Percentiles rank a stretch among this genome's conserved stretches.
These are phyloP conservation scores for Hanseniaspora hatyaiensis DNA, from an alignment of 805 yeast species.

Conservation along the genomic window DNA sequence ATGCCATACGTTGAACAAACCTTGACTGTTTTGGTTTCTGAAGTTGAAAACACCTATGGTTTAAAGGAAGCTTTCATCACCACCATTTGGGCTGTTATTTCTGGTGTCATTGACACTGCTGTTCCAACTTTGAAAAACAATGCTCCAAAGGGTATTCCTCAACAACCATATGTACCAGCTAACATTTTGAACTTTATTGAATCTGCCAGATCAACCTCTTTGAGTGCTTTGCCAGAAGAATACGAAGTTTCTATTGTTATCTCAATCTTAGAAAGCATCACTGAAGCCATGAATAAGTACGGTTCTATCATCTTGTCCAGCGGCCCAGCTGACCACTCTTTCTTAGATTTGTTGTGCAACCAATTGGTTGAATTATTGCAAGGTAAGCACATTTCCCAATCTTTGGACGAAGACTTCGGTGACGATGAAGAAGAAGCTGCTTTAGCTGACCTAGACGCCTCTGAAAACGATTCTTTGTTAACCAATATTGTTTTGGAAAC, in stretches of 20 bases:
- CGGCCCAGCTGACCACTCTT: conserved; percentile 45
- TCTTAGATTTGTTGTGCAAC: conserved; percentile 56
- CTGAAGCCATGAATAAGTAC: conserved; percentile 53
- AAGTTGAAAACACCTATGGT: conserved; percentile 78
- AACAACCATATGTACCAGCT: conserved; percentile 47
- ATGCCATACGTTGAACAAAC: conserved; percentile 65
- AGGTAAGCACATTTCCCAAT: conserved; percentile 76
- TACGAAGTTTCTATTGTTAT: conserved; percentile 74
- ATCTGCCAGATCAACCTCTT: conserved; percentile 55
- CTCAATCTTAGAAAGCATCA: conserved; percentile 59
- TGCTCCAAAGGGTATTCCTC: conserved; percentile 54
- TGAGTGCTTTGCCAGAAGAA: conserved; percentile 59
- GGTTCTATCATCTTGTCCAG: conserved; percentile 62
- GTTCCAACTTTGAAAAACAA: conserved; percentile 37
- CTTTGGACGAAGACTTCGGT: conserved; percentile 57
- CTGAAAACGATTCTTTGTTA: conserved; percentile 54
- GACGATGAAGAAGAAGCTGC: conserved; percentile 38
- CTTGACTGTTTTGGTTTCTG: conserved; percentile 50
- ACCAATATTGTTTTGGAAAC: conserved; percentile 81
- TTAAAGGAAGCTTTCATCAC: conserved; percentile 77
- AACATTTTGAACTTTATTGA: conserved; percentile 48
- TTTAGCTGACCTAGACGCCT: conserved; percentile 41
- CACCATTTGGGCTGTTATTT: conserved; percentile 72
- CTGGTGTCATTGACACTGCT: conserved; percentile 44
- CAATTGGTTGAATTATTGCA: conserved; percentile 62